Base-by-base conservation (phyloP, 129 eudicot species). In the Saussurea involucrata region DNA sequence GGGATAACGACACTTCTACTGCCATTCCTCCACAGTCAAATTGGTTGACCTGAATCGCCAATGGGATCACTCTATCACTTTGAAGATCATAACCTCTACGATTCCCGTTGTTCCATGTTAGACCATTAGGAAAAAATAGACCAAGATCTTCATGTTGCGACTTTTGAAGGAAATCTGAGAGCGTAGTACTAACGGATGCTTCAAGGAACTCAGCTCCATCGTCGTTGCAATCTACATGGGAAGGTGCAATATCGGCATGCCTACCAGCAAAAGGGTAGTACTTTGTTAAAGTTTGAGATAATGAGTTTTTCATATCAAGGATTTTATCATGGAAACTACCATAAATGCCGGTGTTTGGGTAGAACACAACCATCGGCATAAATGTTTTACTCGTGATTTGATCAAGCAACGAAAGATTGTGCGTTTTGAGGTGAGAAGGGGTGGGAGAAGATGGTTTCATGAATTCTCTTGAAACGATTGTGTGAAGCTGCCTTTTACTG, bases 251-350 rank as follows among this genome's bases (percentile, higher is more conserved):
- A 53, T 15, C 2, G 28, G 18, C 42, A 4, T 67, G 18, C 76
- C 76, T 75, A 15, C 80, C 85, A 0, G 81, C 75, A 68, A 75
- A 72, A 13, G 73, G 83, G 69, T 72, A 79, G 73, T 36, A 72
- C 0, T 49, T 29, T 0, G 73, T 7, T 24, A 80, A 22, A 1
- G 80, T 68, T 37, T 74, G 25, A 3, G 85, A 63, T 70, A 81
- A 60, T 4, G 80, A 75, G n/a, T 46, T 25, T 22, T 75, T 68
- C 37, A 75, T 24, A 21, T 27, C 15, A 9, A 67, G 6, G 18
- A 24, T 29, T 60, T 75, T 63, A 18, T 4, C 61, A n/a, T 9
- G 68, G 12, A 25, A 58, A 33, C 68, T 60, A 6, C 24, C 7
- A 34, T 12, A 7, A 65, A 64, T 15, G 6, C 15, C 20, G 3